These are phyloP conservation scores for Cryptococcus sp. DNA, from an alignment of 1,284 basidiomycete species.

Conservation along the genomic window DNA sequence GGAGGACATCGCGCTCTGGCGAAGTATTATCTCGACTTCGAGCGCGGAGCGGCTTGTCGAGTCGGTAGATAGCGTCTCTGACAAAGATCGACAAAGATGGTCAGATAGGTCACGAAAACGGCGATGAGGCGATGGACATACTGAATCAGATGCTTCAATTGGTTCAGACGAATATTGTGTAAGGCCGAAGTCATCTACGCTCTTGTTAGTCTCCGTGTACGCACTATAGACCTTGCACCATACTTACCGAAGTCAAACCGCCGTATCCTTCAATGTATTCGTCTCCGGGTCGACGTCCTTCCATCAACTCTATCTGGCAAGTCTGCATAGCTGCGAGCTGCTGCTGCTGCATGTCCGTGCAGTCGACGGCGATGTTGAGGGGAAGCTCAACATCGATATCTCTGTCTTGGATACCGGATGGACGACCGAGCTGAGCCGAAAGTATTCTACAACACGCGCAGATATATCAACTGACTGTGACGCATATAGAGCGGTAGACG, in stretches of 20 bases:
- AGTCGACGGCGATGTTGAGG: constrained; percentile 33
- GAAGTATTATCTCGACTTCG: constrained; percentile 2
- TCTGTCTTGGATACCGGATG: constrained; percentile 33
- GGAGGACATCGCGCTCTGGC: constrained; percentile 12
- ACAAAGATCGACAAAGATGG: not conserved
- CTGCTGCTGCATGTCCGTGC: constrained; percentile 15
- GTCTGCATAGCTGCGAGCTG: constrained; percentile 29
- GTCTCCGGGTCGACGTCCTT: constrained; percentile 22
- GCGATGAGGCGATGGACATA: constrained; percentile 10
- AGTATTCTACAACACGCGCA: constrained; percentile 22
- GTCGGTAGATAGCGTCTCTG: constrained; percentile 34
- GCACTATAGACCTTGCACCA: not conserved
- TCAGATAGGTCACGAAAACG: not conserved
- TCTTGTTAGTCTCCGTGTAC: not conserved
- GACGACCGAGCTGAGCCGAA: constrained; percentile 33
- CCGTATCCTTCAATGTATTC: constrained; percentile 31
- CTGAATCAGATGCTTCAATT: constrained; percentile 33
- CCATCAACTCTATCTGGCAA: constrained; percentile 24
- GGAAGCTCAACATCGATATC: constrained; percentile 40
- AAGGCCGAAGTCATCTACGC: constrained; percentile 37
- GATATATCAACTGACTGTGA: not conserved
- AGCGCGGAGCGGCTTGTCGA: constrained; percentile 26
- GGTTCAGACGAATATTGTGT: constrained; percentile 33
- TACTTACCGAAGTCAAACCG: constrained; percentile 27
- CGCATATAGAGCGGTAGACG: not conserved